phyloP scores from a whole-genome alignment of 108 stramenopile genomes.

The Licmophora abbreviata region DNA sequence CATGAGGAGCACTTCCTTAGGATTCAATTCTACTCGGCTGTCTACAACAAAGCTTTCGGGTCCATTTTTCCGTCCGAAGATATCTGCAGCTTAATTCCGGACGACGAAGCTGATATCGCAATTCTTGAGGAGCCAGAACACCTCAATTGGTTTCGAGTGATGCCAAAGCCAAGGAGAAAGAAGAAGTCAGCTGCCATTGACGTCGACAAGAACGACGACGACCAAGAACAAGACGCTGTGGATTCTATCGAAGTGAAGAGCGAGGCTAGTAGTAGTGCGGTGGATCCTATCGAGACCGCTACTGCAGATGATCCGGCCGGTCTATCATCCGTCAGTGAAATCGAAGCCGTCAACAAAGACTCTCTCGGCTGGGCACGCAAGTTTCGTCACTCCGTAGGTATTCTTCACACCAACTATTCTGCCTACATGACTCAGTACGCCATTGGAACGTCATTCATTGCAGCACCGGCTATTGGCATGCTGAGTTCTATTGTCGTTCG shows the following conservation, averaged over 20 bases:
- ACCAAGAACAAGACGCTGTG: too few species aligned
- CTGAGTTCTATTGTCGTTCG: slow-evolving; percentile 80
- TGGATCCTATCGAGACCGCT: slow-evolving; percentile 19
- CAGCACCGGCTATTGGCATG: slow-evolving; percentile 71
- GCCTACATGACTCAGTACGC: slow-evolving; percentile 59
- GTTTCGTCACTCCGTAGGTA: slow-evolving; percentile 88
- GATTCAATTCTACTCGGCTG: slow-evolving; percentile 46
- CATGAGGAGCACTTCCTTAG: slow-evolving; percentile 25
- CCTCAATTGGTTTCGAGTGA: slow-evolving; percentile 80
- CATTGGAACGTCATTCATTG: slow-evolving; percentile 3
- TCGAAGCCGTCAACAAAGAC: too few species aligned
- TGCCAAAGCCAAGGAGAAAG: not conserved
- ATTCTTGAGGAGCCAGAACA: slow-evolving; percentile 94
- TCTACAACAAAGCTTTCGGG: slow-evolving; percentile 41
- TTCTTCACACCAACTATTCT: slow-evolving; percentile 90
- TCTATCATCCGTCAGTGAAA: slow-evolving; percentile 3
- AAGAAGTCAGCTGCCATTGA: not conserved
- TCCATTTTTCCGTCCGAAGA: slow-evolving; percentile 64
- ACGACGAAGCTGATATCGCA: slow-evolving; percentile 73
- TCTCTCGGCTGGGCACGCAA: slow-evolving; percentile 78
- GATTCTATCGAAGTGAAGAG: too few species aligned
- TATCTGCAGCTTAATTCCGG: slow-evolving; percentile 59
- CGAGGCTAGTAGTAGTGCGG: slow-evolving; percentile 5
- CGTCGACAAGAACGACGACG: not conserved
- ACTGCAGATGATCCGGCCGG: slow-evolving; percentile 6